Conservation (phyloP, 129 eudicot species). For the Flaveria linearis region DNA sequence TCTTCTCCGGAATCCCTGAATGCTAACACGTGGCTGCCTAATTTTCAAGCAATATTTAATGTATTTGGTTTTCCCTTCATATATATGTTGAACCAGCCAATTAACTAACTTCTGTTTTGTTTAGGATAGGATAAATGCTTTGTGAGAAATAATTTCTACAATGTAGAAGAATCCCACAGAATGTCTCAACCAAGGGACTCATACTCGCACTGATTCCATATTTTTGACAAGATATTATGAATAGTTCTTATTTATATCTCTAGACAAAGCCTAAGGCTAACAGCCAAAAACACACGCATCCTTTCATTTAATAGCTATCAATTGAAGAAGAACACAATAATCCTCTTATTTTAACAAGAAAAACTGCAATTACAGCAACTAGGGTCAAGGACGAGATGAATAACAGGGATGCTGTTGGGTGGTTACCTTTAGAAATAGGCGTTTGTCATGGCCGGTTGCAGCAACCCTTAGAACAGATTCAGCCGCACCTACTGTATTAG, state of each 20-base stretch:
- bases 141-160: neutral
- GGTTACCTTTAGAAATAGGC: constrained; percentile 81
- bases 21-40: constrained; percentile 22
- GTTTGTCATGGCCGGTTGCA: constrained; percentile 96
- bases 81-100: neutral
- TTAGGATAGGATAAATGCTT: neutral
- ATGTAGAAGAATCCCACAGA: neutral
- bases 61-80: neutral
- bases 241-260: no score
- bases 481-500: constrained; percentile 94
- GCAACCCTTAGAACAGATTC: constrained; percentile 98
- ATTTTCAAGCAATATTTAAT: neutral
- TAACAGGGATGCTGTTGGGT: neutral
- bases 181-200: neutral
- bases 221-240: no score
- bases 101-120: neutral
- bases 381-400: no score
- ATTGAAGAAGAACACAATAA: constrained; percentile 11
- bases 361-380: neutral
- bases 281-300: neutral
- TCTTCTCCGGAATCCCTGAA: neutral
- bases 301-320: neutral
- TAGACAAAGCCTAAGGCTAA: neutral
- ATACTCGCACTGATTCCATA: no score
- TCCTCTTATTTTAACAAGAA: neutral